phyloP scores from a whole-genome alignment of 2,329 filamentous ascomycete species.

The Fusarium floridanum region DNA sequence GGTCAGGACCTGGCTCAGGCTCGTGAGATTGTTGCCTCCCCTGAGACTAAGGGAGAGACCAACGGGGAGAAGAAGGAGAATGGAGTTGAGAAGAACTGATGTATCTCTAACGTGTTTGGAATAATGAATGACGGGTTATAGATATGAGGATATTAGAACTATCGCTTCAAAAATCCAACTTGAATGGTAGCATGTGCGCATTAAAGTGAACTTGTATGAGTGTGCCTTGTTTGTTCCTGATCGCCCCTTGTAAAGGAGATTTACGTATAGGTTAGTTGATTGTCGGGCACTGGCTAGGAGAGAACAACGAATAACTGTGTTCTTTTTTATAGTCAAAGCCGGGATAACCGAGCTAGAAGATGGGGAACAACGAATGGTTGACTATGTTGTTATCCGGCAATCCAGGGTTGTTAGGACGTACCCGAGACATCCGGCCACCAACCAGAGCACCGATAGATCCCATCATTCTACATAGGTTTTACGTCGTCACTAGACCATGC shows the following conservation, averaged over 20 bases:
- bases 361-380: neutral
- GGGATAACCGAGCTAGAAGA: too few species aligned
- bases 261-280: too few species aligned
- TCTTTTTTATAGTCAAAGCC: too few species aligned
- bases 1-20: constrained; percentile 34
- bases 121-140: neutral
- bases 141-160: neutral
- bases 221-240: neutral
- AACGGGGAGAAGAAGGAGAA: constrained; percentile 11
- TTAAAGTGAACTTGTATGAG: too few species aligned
- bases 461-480: neutral
- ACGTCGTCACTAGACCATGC: rapidly evolving
- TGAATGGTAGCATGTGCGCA: neutral
- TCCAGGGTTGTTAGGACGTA: neutral
- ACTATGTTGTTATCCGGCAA: neutral
- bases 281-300: neutral
- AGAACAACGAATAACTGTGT: neutral
- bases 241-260: neutral
- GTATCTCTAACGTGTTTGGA: neutral
- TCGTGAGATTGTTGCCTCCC: constrained; percentile 18
- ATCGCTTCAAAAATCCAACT: neutral
- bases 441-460: neutral
- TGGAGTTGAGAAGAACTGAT: neutral
- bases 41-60: neutral
- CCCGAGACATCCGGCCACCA: neutral